A percentile compares a stretch with the other conserved stretches of the same genome.
These are phyloP conservation scores for Stephanodiscus triporus DNA, from an alignment of 108 stramenopile species.

Conservation along the genomic window DNA sequence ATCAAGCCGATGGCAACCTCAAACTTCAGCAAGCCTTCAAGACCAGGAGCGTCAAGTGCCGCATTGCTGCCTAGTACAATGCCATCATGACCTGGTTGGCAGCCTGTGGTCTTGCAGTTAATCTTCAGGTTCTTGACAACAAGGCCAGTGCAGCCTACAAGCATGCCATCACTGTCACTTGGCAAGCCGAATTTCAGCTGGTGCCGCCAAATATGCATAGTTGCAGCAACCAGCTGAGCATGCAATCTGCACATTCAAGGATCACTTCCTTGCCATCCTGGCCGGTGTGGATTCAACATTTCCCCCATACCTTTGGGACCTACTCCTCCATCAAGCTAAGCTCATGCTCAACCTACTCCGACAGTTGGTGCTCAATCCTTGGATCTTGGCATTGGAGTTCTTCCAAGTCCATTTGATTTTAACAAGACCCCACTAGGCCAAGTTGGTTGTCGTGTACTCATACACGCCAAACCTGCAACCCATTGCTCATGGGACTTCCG, in stretches of 20 bases:
- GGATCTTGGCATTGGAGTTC: conserved; percentile 8
- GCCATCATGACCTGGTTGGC: neutral
- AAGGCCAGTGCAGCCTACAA: neutral
- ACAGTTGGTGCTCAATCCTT: neutral
- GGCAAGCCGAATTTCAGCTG: conserved; percentile 30
- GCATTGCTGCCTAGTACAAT: conserved; percentile 1
- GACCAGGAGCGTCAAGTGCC: neutral
- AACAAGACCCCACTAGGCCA: conserved; percentile 21
- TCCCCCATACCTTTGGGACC: conserved; percentile 17
- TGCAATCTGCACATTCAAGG: neutral
- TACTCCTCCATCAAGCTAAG: conserved; percentile 4
- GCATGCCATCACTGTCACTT: neutral
- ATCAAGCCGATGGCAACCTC: neutral
- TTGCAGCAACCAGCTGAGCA: conserved; percentile 33
- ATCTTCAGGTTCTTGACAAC: neutral
- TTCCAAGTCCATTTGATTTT: conserved; percentile 10
- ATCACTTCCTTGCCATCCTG: neutral
- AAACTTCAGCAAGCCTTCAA: neutral
- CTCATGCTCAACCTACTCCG: conserved; percentile 11
- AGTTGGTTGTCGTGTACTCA: neutral
- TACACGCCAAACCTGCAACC: neutral
- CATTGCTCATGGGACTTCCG: too few relatives aligned
- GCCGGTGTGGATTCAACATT: neutral
- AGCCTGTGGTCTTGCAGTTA: neutral
- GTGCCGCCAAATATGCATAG: conserved; percentile 35